Evolutionary conservation across 2,329 filamentous ascomycete species (phyloP).

Genomic region (Venturia aucupariae): DNA sequence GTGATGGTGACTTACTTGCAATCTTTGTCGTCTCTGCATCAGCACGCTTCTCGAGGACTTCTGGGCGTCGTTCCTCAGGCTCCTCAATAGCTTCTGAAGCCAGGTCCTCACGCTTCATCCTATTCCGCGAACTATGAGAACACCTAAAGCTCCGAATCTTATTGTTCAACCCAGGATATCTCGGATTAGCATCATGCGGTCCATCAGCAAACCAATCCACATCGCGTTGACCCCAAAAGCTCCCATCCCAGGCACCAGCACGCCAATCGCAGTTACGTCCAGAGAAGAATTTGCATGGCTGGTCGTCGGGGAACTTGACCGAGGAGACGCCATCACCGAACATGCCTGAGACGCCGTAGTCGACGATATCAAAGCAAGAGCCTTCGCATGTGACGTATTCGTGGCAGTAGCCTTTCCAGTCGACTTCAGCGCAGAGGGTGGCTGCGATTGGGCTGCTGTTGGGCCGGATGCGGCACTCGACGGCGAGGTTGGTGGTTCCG

Average conservation of each 20-base stretch:
- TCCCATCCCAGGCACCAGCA: not conserved
- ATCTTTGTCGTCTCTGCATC: not conserved
- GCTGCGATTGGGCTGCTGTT: not conserved
- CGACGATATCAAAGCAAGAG: not conserved
- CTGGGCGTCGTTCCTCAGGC: not conserved
- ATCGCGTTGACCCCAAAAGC: not conserved
- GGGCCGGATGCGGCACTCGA: not conserved
- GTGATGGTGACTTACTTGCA: not conserved
- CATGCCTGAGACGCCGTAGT: not conserved
- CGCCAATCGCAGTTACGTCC: not conserved
- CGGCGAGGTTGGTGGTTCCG: not conserved
- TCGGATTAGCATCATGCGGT: not conserved
- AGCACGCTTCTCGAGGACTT: not conserved
- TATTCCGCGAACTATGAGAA: not conserved
- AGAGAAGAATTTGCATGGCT: not conserved
- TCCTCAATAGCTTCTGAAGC: not conserved
- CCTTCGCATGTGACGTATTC: not conserved
- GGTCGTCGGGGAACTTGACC: not conserved
- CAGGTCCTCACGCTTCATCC: not conserved
- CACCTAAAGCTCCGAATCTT: not conserved
- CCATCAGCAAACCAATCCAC: not conserved
- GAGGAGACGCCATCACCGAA: slow-evolving; percentile 1
- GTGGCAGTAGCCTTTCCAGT: not conserved
- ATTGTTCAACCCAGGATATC: not conserved
- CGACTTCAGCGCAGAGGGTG: not conserved